Evolutionary conservation across 148 eudicot species (phyloP).

Genomic region (Chenopodium album): DNA sequence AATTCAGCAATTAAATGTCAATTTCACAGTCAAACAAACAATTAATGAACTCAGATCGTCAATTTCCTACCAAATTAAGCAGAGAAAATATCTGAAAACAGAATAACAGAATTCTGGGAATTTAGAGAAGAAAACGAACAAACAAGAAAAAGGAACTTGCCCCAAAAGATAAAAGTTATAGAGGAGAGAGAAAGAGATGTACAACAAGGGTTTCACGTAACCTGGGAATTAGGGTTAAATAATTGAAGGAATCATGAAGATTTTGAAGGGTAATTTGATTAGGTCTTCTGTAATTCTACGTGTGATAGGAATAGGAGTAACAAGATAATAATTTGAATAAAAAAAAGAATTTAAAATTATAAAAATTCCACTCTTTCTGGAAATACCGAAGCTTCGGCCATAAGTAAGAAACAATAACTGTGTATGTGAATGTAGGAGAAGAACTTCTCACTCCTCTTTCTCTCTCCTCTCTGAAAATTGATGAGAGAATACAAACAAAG

Average conservation of each 20-base stretch:
- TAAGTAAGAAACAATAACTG: constrained; percentile 16
- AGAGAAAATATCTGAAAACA: neutral
- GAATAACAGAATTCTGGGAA: neutral
- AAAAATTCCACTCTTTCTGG: constrained; percentile 10
- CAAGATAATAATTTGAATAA: neutral
- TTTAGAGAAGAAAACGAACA: neutral
- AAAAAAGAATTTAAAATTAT: neutral
- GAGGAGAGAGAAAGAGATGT: constrained; percentile 6
- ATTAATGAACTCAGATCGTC: constrained; percentile 8
- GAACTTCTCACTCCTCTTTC: neutral
- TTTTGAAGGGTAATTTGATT: constrained; percentile 9
- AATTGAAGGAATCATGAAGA: neutral
- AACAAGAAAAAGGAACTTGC: constrained; percentile 8
- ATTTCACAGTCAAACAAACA: constrained; percentile 15
- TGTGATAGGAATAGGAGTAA: constrained; percentile 16
- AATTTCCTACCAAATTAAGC: constrained; percentile 12
- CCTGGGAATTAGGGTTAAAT: constrained; percentile 1
- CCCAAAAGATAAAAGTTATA: neutral
- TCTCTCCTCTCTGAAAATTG: neutral
- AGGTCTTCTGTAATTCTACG: constrained; percentile 21
- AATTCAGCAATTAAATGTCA: constrained; percentile 17
- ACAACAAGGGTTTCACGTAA: constrained; percentile 33
- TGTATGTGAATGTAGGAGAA: neutral
- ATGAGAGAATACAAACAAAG: neutral
- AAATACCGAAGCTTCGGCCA: constrained; percentile 24